Base-by-base conservation (phyloP, 768 basidiomycete genomes). In the Hygrocybe punicea region DNA sequence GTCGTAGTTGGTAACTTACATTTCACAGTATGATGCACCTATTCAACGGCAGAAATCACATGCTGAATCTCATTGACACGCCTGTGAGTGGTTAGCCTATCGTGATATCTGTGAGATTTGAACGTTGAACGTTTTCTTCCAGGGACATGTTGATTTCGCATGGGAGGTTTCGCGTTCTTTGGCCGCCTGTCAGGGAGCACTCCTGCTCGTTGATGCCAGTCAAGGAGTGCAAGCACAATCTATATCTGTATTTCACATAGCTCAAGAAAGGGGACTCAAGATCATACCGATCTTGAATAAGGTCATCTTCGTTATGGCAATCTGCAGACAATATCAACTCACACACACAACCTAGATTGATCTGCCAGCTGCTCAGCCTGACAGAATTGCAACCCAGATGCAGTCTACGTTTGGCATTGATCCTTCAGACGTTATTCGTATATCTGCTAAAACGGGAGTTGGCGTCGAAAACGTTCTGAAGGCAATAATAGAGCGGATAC, bases 151-250 rank as follows among this genome's bases (percentile, higher is more conserved):
- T 36, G 97, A 99, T 75, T 99, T 99, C 72, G 83, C 92, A 57
- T 97, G 93, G 86, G 96, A 98, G 71, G 93, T 99, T 34, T 89
- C 93, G 14, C 83, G 97, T 48, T 93, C 91, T 24, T 74, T 98
- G 39, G 87, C 93, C 3, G 93, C 96, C 33, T 97, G 91, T 62
- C 91, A 99, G 74, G 97, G 97, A 8, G 96, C 92, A 9, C 69
- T 86, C 40, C 69, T 86, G 36, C 73, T 83, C n/a, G 81, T 83
- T 2, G 97, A 99, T 67, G 92, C 93, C n/a, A 93, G 91, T 52
- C 95, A 96, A 76, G 97, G 97, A 16, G 86, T 99, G 7, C 97
- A 99, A 72, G 97, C 97, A 0, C 97, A 99, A 72, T 93, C 95
- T 13, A 85, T 99, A 53, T 96, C 92, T 1, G 96, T 98, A 4